These are phyloP conservation scores for Chlorella vulgaris DNA, from an alignment of 139 green algal genomes.

Conservation along the genomic window DNA sequence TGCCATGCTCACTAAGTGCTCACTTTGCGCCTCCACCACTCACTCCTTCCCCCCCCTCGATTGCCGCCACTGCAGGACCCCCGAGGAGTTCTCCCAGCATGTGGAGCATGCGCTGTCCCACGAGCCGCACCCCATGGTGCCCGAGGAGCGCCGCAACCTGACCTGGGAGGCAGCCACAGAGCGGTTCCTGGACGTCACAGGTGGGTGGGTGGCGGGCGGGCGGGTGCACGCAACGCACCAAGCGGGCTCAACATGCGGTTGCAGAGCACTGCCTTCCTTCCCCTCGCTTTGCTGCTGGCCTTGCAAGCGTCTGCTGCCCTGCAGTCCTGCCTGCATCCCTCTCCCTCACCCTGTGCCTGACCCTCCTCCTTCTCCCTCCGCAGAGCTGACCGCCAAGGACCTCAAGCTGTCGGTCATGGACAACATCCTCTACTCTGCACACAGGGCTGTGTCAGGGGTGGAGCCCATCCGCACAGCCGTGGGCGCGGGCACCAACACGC, in stretches of 20 bases:
- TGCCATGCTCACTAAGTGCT: no score
- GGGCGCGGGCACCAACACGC: constrained; percentile 76
- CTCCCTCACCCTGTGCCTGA: background rate
- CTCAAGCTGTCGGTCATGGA: constrained; percentile 57
- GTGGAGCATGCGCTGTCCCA: constrained; percentile 72
- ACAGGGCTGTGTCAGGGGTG: constrained; percentile 69
- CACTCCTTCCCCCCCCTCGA: no score
- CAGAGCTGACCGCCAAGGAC: constrained; percentile 66
- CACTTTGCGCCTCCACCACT: background rate
- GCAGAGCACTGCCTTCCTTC: background rate
- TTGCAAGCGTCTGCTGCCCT: no score
- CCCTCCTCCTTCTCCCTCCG: no score
- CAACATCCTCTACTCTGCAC: constrained; percentile 58
- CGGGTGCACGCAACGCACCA: background rate
- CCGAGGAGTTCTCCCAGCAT: constrained; percentile 87
- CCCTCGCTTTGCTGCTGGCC: background rate
- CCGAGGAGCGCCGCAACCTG: constrained; percentile 77
- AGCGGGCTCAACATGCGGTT: background rate
- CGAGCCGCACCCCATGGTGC: constrained; percentile 78
- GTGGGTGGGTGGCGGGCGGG: no score
- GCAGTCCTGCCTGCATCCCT: no score
- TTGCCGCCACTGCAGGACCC: no score
- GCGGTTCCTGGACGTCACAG: constrained; percentile 86
- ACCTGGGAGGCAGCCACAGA: constrained; percentile 97
- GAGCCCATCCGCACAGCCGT: constrained; percentile 63